These are phyloP conservation scores for Narthecium ossifragum DNA, from an alignment of 106 monocot species.

Conservation along the genomic window DNA sequence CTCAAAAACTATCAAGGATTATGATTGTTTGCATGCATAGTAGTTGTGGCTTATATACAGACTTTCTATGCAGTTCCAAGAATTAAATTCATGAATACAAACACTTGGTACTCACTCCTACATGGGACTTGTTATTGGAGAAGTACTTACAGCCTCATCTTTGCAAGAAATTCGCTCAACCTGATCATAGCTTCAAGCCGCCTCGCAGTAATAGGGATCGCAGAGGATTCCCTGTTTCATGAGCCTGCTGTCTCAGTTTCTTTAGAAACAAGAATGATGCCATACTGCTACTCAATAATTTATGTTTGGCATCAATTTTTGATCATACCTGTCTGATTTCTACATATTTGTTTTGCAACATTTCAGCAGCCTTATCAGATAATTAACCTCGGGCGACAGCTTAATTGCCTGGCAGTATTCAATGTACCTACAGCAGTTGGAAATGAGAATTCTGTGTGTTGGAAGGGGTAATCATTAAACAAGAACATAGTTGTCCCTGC, in stretches of 20 bases:
- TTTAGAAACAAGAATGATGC: conserved; percentile 7
- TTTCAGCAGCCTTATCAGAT: conserved; percentile 94
- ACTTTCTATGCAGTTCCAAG: too few species aligned
- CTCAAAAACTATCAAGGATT: too few species aligned
- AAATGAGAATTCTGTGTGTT: too few species aligned
- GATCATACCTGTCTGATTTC: conserved; percentile 89
- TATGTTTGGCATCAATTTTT: too few species aligned
- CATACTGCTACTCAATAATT: too few species aligned
- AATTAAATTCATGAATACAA: too few species aligned
- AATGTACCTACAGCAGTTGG: conserved; percentile 60
- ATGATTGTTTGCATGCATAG: too few species aligned
- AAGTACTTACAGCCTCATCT: conserved; percentile 83
- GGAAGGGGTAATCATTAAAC: too few species aligned
- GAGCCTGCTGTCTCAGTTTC: conserved; percentile 94
- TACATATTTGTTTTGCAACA: conserved; percentile 85
- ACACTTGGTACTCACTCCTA: too few species aligned
- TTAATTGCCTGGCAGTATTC: conserved; percentile 72
- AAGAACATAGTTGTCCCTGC: too few species aligned
- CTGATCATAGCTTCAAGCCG: conserved; percentile 98
- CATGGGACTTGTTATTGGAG: background rate
- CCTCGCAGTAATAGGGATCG: conserved; percentile 94
- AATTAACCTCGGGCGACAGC: conserved; percentile 68
- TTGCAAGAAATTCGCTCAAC: conserved; percentile 90
- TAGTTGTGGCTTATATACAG: too few species aligned
- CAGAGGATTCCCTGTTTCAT: conserved; percentile 85